Conservation (phyloP, 2,329 filamentous ascomycete species). For the Colletotrichum australisinense region DNA sequence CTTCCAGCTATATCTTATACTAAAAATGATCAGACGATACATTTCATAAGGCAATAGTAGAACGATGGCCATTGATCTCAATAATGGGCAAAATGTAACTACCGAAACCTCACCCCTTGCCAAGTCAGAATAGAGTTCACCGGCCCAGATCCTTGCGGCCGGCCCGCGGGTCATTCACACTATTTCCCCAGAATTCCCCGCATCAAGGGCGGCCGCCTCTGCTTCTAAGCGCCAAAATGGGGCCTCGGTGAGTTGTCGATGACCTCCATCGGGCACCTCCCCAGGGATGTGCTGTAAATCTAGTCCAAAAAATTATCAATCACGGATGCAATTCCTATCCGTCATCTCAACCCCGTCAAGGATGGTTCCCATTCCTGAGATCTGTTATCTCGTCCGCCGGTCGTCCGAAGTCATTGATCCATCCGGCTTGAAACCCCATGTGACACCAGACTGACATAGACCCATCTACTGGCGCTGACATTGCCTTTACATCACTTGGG, state of each 20-base stretch:
- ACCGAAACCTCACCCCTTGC: background rate
- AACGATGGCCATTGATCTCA: background rate
- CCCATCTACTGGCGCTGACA: background rate
- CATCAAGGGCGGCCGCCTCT: background rate
- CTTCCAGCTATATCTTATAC: background rate
- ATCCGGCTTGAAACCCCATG: constrained; percentile 10
- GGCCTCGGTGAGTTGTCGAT: background rate
- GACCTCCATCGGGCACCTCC: background rate
- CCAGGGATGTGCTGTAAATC: background rate
- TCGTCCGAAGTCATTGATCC: background rate
- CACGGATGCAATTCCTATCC: background rate
- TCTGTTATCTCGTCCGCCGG: background rate
- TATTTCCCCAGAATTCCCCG: background rate
- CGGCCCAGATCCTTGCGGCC: background rate
- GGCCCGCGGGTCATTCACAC: background rate
- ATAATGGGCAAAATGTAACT: background rate
- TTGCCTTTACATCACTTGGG: background rate
- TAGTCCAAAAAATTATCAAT: background rate
- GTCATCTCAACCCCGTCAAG: background rate
- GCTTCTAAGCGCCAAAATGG: background rate
- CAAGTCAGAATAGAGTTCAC: background rate
- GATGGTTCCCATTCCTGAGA: background rate
- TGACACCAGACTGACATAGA: background rate
- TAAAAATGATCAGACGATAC: background rate
- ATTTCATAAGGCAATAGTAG: background rate